These are phyloP conservation scores for Xylaria intraflava DNA, from an alignment of 495 filamentous ascomycete species.

Conservation along the genomic window DNA sequence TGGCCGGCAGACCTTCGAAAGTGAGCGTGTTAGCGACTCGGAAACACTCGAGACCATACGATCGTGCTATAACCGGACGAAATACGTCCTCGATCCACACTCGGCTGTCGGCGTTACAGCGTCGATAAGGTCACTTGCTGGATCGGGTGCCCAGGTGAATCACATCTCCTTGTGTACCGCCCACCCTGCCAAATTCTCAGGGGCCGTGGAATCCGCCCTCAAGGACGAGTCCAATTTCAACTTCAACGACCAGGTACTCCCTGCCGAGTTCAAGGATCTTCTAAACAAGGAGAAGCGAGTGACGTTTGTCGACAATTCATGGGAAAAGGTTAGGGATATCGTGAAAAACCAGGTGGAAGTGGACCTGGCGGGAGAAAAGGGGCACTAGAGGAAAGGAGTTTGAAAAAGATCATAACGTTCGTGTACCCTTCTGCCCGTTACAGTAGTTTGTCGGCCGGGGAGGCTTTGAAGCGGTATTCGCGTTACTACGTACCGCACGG, in stretches of 20 bases:
- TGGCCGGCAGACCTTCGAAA: conserved; percentile 65
- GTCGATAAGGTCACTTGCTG: conserved; percentile 54
- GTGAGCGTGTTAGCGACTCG: conserved; percentile 72
- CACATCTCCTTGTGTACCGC: conserved; percentile 85
- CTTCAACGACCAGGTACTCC: conserved; percentile 66
- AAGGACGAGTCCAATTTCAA: conserved; percentile 57
- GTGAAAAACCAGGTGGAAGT: conserved; percentile 51
- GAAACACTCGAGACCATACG: conserved; percentile 72
- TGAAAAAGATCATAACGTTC: too few relatives aligned
- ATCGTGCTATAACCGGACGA: conserved; percentile 51
- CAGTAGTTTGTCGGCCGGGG: too few relatives aligned
- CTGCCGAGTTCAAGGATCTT: conserved; percentile 69
- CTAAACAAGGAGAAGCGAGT: conserved; percentile 59
- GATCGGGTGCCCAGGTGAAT: conserved; percentile 37
- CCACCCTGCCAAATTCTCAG: conserved; percentile 87
- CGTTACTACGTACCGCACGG: too few relatives aligned
- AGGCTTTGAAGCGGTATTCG: too few relatives aligned
- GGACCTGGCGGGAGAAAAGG: conserved; percentile 28
- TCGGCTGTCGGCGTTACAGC: conserved; percentile 78
- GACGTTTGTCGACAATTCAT: conserved; percentile 43
- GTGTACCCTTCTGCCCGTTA: too few relatives aligned
- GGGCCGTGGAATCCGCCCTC: conserved; percentile 70
- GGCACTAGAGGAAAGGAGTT: conserved; percentile 17
- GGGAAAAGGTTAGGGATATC: conserved; percentile 46
- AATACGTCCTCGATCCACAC: conserved; percentile 89